These are phyloP conservation scores for Candolleomyces efflorescens DNA, from an alignment of 768 basidiomycete genomes.

Conservation along the genomic window DNA sequence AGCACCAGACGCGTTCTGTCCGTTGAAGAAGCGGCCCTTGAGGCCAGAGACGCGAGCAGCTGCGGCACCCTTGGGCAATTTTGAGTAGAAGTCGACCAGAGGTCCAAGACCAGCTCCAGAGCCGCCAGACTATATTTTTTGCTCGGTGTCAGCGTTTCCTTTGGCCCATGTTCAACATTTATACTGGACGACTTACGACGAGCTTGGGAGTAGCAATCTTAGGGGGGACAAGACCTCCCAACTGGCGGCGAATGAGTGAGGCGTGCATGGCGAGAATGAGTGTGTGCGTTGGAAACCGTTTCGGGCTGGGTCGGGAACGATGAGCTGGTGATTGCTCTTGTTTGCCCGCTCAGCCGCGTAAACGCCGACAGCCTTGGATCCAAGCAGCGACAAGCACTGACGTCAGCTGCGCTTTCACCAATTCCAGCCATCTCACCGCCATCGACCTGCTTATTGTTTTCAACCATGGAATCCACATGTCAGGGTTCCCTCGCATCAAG, in stretches of 20 bases:
- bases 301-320: slow-evolving; percentile 82
- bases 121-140: slow-evolving; percentile 61
- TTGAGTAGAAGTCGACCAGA: slow-evolving; percentile 95
- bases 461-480: too few relatives aligned
- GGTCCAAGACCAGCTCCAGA: slow-evolving; percentile 76
- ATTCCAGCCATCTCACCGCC: too few relatives aligned
- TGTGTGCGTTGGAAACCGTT: slow-evolving; percentile 67
- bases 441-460: too few relatives aligned
- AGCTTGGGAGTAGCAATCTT: slow-evolving; percentile 92
- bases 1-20: slow-evolving; percentile 76
- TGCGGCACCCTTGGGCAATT: slow-evolving; percentile 86
- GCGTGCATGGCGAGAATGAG: slow-evolving; percentile 55
- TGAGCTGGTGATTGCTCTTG: slow-evolving; percentile 21
- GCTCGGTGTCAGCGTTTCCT: background rate
- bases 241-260: slow-evolving; percentile 79
- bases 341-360: background rate
- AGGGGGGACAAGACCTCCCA: slow-evolving; percentile 84
- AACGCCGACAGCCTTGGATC: background rate
- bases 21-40: slow-evolving; percentile 79
- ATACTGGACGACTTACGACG: slow-evolving; percentile 52
- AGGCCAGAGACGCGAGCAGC: slow-evolving; percentile 61
- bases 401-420: background rate
- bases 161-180: background rate
- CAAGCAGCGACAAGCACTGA: background rate
- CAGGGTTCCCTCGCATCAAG: too few relatives aligned